Conservation (phyloP, 257 asterid genomes). For the Nyctanthes arbortristis region DNA sequence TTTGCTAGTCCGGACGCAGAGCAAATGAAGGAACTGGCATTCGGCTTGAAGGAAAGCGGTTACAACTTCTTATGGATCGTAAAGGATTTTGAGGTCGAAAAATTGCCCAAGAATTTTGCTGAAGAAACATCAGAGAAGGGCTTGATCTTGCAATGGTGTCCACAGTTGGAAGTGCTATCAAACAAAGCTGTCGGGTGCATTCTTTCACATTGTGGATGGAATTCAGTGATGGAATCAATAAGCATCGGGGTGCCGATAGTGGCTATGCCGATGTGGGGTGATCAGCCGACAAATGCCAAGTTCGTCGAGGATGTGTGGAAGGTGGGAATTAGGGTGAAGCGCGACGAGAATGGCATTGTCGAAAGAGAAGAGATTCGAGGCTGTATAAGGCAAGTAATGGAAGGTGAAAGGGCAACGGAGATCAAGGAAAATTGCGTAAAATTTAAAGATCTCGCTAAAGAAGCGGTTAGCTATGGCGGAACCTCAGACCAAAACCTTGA, state of each 20-base stretch:
- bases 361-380: slow-evolving; percentile 58
- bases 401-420: slow-evolving; percentile 40
- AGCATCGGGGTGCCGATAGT: slow-evolving; percentile 77
- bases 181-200: slow-evolving; percentile 65
- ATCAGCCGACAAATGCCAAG: slow-evolving; percentile 71
- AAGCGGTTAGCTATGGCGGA: slow-evolving; percentile 64
- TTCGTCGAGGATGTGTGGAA: slow-evolving; percentile 68
- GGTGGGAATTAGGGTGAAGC: slow-evolving; percentile 54
- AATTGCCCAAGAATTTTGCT: slow-evolving; percentile 41
- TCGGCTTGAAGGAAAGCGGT: slow-evolving; percentile 39
- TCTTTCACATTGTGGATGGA: slow-evolving; percentile 83
- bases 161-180: slow-evolving; percentile 57
- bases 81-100: slow-evolving; percentile 36
- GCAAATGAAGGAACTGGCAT: slow-evolving; percentile 66
- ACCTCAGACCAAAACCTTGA: slow-evolving; percentile 51
- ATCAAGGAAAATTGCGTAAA: slow-evolving; percentile 57
- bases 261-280: slow-evolving; percentile 82
- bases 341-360: slow-evolving; percentile 40
- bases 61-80: slow-evolving; percentile 65
- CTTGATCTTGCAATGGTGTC: slow-evolving; percentile 59
- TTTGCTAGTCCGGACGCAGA: slow-evolving; percentile 25
- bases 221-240: slow-evolving; percentile 66
- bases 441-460: slow-evolving; percentile 60
- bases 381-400: slow-evolving; percentile 24
- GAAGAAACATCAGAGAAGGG: slow-evolving; percentile 32